Base-by-base conservation (phyloP, 2,329 filamentous ascomycete species). In the Fusarium irregulare region DNA sequence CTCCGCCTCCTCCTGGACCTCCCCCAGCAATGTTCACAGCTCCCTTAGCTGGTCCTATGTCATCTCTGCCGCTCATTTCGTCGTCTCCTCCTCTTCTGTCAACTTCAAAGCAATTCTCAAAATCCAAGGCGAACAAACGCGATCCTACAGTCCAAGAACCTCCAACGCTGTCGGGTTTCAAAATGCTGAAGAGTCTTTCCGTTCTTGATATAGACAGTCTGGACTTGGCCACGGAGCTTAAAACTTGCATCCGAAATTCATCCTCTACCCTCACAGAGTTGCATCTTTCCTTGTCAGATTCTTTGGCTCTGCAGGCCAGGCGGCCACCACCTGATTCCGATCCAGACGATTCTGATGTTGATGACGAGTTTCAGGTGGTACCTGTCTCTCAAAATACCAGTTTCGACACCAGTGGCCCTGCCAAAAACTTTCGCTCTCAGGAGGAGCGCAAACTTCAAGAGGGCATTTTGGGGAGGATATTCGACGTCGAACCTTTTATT, bases 141-240 rank as follows among this genome's bases (percentile, higher is more conserved):
- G 50, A 71, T 10, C 41, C 70, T 25, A 32, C 62, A 11, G 47
- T 71, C 7, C 78, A 79, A n/a, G 81, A 84, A 13, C 85, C 86
- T 4, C 81, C 84, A 3, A 89, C 86, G 0, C 75, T 91, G 7
- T 87, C 86, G 1, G 86, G 84, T 0, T 90, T 91, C 78, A 85
- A 81, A 50, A 82, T 83, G 40, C 79, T 91, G 16, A 85, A 83
- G 67, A 83, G 75, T 7, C 78, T 91, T 16, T 79, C 83, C 6
- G 79, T 91, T 9, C 79, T 91, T 34, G 88, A 91, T 66, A 89
- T 91, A 55, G 88, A 91, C 63, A 83, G 79, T 28, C 79, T 89
- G 7, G 86, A 89, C 34, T 80, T 87, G 32, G 73, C 89, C 14
- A 76, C 81, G 3, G 89, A 91, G 76, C 81, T 91, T 64, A 85